Conservation (phyloP, 2,329 filamentous ascomycete genomes). For the Gaeumannomyces tritici region DNA sequence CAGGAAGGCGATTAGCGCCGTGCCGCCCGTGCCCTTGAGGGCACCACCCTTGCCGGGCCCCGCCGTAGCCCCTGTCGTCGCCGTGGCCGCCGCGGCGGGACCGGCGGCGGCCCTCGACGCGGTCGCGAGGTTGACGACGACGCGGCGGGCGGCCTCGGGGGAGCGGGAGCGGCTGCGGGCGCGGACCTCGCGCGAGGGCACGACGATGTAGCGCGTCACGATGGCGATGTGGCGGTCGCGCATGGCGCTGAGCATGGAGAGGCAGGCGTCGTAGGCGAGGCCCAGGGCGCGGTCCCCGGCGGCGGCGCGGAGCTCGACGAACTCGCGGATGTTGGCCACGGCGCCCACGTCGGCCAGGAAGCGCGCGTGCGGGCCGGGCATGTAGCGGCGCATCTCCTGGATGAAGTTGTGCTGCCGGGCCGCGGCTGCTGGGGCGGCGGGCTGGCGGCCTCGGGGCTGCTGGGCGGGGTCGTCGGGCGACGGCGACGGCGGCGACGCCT, state of each 20-base stretch:
- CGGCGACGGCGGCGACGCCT: constrained; percentile 15
- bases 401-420: constrained; percentile 73
- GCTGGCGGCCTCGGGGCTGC: not conserved
- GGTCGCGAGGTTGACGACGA: constrained; percentile 51
- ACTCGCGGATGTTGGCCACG: constrained; percentile 81
- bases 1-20: constrained; percentile 86
- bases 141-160: constrained; percentile 36
- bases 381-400: constrained; percentile 92
- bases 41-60: constrained; percentile 35
- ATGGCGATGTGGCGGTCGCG: constrained; percentile 95
- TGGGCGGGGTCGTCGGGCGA: not conserved
- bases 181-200: constrained; percentile 70
- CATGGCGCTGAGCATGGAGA: constrained; percentile 59
- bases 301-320: constrained; percentile 54
- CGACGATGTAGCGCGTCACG: constrained; percentile 89
- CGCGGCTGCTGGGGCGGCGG: constrained; percentile 34
- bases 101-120: constrained; percentile 29
- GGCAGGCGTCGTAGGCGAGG: constrained; percentile 82
- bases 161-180: constrained; percentile 52
- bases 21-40: constrained; percentile 85
- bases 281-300: constrained; percentile 54
- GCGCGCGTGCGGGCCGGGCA: constrained; percentile 85
- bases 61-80: constrained; percentile 1
- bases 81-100: no score
- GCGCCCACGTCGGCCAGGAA: constrained; percentile 74